Conservation (phyloP, 805 yeast genomes). For the Wilhelminamyces savonicus region DNA sequence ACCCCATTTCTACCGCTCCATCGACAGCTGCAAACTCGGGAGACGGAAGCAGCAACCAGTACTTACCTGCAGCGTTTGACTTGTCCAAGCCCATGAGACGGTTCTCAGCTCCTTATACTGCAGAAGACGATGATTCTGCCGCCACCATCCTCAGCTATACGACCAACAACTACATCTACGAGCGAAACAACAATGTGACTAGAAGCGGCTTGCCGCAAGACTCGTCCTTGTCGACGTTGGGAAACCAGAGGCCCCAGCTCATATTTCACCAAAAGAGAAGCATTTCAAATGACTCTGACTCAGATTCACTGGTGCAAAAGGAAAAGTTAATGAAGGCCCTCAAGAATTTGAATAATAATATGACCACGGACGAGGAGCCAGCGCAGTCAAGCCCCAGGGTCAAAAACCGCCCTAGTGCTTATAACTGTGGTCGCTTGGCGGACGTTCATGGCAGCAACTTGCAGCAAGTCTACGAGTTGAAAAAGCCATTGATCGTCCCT, state of each 20-base stretch:
- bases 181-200: no score
- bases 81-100: conserved; percentile 33
- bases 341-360: conserved; percentile 8
- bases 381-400: not conserved
- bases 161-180: conserved; percentile 15
- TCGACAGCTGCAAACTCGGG: no score
- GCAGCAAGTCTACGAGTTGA: conserved; percentile 41
- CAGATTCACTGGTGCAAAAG: no score
- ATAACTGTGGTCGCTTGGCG: not conserved
- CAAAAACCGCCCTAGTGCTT: not conserved
- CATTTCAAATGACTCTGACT: conserved; percentile 8
- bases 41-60: no score
- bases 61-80: conserved; percentile 44
- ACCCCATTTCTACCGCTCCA: no score
- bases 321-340: no score
- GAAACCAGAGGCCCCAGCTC: no score
- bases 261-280: no score
- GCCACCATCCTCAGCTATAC: conserved; percentile 11
- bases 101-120: conserved; percentile 22
- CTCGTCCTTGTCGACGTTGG: no score
- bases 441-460: not conserved
- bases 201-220: no score
- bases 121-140: conserved; percentile 3
- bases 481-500: conserved; percentile 43
- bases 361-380: conserved; percentile 7